Percentiles rank a stretch among this genome's conserved stretches.
Evolutionary conservation across 2,329 filamentous ascomycete species (phyloP).

Genomic region (Aspergillus ruber): DNA sequence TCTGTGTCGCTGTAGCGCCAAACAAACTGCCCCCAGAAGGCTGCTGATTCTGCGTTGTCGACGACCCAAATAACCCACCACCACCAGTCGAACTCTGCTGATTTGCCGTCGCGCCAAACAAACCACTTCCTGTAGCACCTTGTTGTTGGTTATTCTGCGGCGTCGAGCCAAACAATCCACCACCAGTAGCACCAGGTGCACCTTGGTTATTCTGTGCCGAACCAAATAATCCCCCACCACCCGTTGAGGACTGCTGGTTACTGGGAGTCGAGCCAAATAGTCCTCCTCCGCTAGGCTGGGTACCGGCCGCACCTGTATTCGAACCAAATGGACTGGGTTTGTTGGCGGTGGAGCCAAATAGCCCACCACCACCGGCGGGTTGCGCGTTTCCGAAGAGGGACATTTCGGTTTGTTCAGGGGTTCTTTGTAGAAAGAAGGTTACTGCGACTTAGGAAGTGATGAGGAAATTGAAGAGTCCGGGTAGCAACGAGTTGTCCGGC

Average conservation of each 20-base stretch:
- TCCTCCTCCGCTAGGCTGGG: neutral
- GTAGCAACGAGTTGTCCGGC: too few relatives aligned
- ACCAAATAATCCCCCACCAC: conserved; percentile 24
- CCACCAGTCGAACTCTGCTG: conserved; percentile 16
- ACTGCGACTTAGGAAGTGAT: too few relatives aligned
- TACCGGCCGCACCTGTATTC: conserved; percentile 2
- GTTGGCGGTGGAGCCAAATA: conserved; percentile 26
- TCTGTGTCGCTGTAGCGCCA: conserved; percentile 14
- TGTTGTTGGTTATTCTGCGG: conserved; percentile 8
- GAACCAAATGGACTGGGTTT: conserved; percentile 36
- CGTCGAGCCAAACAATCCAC: conserved; percentile 8
- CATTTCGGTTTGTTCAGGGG: conserved; percentile 14
- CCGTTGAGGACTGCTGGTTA: conserved; percentile 17
- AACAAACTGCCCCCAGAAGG: conserved; percentile 21
- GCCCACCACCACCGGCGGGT: conserved; percentile 13
- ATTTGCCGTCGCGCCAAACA: conserved; percentile 15
- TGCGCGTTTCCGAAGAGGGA: conserved; percentile 33
- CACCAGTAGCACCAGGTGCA: conserved; percentile 8
- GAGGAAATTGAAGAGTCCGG: too few relatives aligned
- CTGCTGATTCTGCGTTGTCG: conserved; percentile 24
- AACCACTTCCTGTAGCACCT: conserved; percentile 1
- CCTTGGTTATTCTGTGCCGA: conserved; percentile 10
- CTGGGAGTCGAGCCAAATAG: conserved; percentile 10
- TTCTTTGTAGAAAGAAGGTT: too few relatives aligned
- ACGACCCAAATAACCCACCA: conserved; percentile 25